phyloP scores from a whole-genome alignment of 495 filamentous ascomycete species.

The Trichoderma erinaceum region DNA sequence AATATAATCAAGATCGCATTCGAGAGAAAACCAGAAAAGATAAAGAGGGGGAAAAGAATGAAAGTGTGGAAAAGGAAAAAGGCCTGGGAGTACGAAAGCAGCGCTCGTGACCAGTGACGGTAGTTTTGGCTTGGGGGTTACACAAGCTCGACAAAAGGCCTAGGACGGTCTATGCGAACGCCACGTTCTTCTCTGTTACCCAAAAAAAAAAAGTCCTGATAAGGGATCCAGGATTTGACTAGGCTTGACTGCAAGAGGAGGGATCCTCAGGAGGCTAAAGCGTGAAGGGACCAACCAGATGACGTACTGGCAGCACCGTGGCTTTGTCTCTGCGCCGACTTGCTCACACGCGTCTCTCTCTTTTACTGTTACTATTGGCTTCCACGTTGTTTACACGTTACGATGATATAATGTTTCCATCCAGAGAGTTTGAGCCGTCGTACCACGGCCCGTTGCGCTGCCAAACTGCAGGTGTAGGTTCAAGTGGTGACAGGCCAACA shows the following conservation, averaged over 20 bases:
- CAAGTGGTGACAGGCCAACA: neutral
- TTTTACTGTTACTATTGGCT: neutral
- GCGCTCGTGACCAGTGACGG: slow-evolving; percentile 9
- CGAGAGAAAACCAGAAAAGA: neutral
- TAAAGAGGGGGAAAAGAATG: neutral
- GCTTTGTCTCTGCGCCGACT: no score
- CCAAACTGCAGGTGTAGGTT: neutral
- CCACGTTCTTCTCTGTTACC: neutral
- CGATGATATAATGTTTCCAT: neutral
- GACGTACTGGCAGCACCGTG: no score
- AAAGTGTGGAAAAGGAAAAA: neutral
- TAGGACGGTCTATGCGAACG: slow-evolving; percentile 2
- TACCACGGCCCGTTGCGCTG: slow-evolving; percentile 1
- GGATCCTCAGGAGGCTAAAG: neutral
- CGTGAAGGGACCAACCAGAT: no score
- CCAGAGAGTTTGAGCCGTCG: neutral
- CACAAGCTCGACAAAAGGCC: neutral
- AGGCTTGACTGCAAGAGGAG: no score
- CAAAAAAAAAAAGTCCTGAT: neutral
- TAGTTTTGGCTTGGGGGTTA: neutral
- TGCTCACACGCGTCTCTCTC: no score
- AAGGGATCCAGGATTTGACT: neutral
- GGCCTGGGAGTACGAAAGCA: slow-evolving; percentile 6
- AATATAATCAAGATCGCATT: neutral
- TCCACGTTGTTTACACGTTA: neutral